These are phyloP conservation scores for Medakamo hakoo DNA, from an alignment of 139 green algal genomes.

Conservation along the genomic window DNA sequence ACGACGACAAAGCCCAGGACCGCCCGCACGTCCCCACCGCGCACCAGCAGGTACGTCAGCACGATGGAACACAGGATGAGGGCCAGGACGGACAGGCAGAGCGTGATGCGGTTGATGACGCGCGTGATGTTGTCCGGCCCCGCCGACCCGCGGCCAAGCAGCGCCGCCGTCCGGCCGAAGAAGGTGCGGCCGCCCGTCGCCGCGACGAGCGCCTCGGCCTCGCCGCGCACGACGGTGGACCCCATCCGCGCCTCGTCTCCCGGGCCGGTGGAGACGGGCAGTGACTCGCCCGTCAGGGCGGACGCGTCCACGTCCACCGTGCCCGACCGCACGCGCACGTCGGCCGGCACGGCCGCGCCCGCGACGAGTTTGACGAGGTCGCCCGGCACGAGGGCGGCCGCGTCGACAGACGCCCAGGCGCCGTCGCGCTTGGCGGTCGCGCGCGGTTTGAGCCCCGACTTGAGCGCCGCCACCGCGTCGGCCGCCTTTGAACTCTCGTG, in stretches of 20 bases:
- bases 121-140: conserved; percentile 70
- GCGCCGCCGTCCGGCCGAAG: conserved; percentile 66
- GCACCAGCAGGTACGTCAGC: conserved; percentile 42
- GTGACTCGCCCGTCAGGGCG: conserved; percentile 70
- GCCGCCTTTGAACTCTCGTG: conserved; percentile 38
- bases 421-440: conserved; percentile 41
- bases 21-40: conserved; percentile 23
- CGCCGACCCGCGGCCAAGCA: conserved; percentile 24
- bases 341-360: conserved; percentile 70
- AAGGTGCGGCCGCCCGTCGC: conserved; percentile 74
- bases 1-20: conserved; percentile 59
- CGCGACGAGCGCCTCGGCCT: conserved; percentile 62
- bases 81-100: conserved; percentile 51
- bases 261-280: conserved; percentile 66
- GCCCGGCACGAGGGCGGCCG: conserved; percentile 42
- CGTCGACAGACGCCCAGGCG: conserved; percentile 32
- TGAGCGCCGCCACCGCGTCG: conserved; percentile 44
- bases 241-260: conserved; percentile 61
- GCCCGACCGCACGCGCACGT: conserved; percentile 20
- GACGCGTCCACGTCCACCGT: conserved; percentile 55
- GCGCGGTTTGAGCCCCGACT: conserved; percentile 47
- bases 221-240: conserved; percentile 75
- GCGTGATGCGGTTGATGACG: conserved; percentile 67
- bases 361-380: conserved; percentile 66
- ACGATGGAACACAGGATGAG: conserved; percentile 85